phyloP scores from a whole-genome alignment of 257 asterid genomes.

The Linaria vulgaris region DNA sequence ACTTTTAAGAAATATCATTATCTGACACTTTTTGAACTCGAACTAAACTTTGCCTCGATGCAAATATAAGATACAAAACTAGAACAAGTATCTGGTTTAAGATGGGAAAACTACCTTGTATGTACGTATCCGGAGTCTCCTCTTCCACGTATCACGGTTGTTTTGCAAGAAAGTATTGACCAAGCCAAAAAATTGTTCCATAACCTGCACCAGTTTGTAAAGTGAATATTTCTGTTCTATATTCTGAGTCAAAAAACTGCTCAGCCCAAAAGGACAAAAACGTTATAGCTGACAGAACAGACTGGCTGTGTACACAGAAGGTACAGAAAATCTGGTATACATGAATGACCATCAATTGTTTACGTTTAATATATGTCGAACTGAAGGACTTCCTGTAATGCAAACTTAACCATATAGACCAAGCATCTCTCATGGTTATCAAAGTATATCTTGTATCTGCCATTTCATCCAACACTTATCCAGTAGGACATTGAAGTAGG shows the following conservation, averaged over 20 bases:
- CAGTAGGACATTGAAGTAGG: neutral
- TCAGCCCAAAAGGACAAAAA: slow-evolving; percentile 6
- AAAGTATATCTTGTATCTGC: slow-evolving; percentile 7
- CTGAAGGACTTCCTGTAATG: slow-evolving; percentile 7
- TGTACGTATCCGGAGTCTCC: slow-evolving; percentile 86
- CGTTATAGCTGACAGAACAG: slow-evolving; percentile 9
- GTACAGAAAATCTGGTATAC: slow-evolving; percentile 14
- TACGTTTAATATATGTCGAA: slow-evolving; percentile 5
- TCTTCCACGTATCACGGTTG: slow-evolving; percentile 85
- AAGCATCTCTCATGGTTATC: neutral
- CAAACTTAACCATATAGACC: slow-evolving; percentile 12
- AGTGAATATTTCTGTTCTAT: slow-evolving; percentile 9
- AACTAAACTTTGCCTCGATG: neutral
- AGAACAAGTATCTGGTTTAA: slow-evolving; percentile 3
- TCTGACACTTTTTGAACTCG: neutral
- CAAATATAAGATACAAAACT: neutral
- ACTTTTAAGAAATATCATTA: neutral
- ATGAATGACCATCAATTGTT: slow-evolving; percentile 6
- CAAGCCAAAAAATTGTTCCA: slow-evolving; percentile 94
- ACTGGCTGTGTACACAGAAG: slow-evolving; percentile 14
- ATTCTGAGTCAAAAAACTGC: slow-evolving; percentile 10
- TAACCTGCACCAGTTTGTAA: slow-evolving; percentile 60
- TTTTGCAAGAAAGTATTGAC: slow-evolving; percentile 93
- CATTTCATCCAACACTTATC: no score
- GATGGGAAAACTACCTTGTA: slow-evolving; percentile 64